A percentile compares a stretch with the other conserved stretches of the same genome.
Evolutionary conservation across 192 early-diverging fungal genomes (phyloP).

Genomic region (Coemansia sp.): DNA sequence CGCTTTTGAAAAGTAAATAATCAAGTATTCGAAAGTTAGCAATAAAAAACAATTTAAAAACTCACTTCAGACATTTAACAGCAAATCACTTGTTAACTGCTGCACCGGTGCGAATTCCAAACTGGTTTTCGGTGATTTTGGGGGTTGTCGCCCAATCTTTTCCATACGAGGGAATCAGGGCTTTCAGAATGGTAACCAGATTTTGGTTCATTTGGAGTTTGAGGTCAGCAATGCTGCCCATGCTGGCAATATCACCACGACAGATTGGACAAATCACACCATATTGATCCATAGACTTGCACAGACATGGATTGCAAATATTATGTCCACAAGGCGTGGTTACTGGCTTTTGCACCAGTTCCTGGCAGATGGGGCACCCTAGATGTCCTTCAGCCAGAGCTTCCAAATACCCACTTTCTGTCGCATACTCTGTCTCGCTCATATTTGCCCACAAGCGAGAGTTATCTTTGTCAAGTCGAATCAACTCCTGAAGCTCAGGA

Average conservation of each 20-base stretch:
- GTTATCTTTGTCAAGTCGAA: constrained; percentile 41
- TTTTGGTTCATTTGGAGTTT: constrained; percentile 25
- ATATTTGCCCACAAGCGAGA: constrained; percentile 35
- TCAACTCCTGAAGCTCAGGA: constrained; percentile 24
- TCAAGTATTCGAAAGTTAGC: no score
- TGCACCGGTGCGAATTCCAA: constrained; percentile 13
- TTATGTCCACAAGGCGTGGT: constrained; percentile 50
- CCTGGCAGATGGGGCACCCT: constrained; percentile 48
- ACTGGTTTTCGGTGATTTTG: constrained; percentile 14
- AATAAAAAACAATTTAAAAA: no score
- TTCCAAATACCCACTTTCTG: constrained; percentile 32
- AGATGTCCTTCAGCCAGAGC: constrained; percentile 27
- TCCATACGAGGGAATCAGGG: constrained; percentile 45
- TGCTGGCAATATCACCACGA: constrained; percentile 25
- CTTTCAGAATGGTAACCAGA: constrained; percentile 32
- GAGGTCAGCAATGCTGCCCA: constrained; percentile 17
- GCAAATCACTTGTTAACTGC: background rate
- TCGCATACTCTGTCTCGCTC: constrained; percentile 8
- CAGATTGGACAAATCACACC: constrained; percentile 45
- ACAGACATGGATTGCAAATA: constrained; percentile 39
- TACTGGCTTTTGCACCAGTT: constrained; percentile 39
- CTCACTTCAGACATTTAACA: no score
- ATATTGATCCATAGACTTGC: constrained; percentile 25
- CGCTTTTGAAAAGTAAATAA: no score
- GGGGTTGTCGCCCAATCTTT: constrained; percentile 14